Evolutionary conservation across 345 rosid species (phyloP), one percentile per base, ranked within the genome.

Genomic region (Aethionema arabicum): DNA sequence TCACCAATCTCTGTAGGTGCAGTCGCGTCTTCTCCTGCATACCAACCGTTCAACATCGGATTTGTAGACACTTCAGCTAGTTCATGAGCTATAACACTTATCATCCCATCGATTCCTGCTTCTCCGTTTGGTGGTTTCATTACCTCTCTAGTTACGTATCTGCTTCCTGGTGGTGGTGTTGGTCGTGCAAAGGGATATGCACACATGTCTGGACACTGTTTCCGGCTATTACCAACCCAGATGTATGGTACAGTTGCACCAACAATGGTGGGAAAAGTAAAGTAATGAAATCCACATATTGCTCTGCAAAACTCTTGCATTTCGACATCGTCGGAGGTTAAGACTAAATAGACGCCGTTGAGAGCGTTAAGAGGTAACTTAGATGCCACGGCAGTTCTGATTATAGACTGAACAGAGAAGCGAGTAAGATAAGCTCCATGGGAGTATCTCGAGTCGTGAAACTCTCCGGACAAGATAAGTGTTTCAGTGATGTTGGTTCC

Each of bases 11-110:
- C 98, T 33, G 88, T 95, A 3, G 98, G 98, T 5, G 79, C 77
- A 40, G 56, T 78, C 2, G 96, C 95, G 62, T 92, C 98, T 47
- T 57, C 77, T n/a, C 98, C 97, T 15, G 96, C 98, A 32, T 85
- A 92, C 97, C 98, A 92, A 0, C 93, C 98, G 79, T 92, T 92
- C 61, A 87, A 90, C 62, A 92, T 53, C 30, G 98, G 98, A 75
- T 92, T 92, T 8, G 88, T 79, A 33, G 98, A 88, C 72, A 92
- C 80, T 78, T 92, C 98, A 0, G 97, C 98, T 8, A 92, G 61
- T 76, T 92, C 98, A 69, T 92, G 98, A 27, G 69, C 98, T 6
- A 92, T 87, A 52, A 92, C 98, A 59, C 96, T 89, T 46, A 92
- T 81, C 98, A 92, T 92, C 35, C 93, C 98, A 52, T 92, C 97